A percentile compares a stretch with the other conserved stretches of the same genome.
Evolutionary conservation across 2,329 filamentous ascomycete genomes (phyloP).

Genomic region (Sporothrix variecibatus): DNA sequence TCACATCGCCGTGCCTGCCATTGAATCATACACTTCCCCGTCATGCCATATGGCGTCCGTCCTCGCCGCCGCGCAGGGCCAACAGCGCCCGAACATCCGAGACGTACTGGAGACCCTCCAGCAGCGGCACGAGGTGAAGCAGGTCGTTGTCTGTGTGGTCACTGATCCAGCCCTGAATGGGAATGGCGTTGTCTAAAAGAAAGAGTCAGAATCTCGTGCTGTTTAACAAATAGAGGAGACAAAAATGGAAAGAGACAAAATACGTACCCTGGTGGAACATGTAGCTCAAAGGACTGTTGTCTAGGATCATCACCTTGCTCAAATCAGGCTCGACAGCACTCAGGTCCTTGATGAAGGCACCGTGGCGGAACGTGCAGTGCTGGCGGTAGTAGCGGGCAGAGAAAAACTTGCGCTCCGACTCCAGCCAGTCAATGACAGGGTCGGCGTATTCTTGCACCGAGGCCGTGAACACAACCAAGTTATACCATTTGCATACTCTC

Average conservation of each 20-base stretch:
- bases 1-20: background rate
- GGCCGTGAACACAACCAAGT: conserved; percentile 92
- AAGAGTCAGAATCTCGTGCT: background rate
- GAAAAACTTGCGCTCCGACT: conserved; percentile 96
- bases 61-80: conserved; percentile 84
- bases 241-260: background rate
- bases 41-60: conserved; percentile 60
- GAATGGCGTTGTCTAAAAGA: conserved; percentile 87
- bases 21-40: background rate
- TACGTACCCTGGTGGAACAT: conserved; percentile 92
- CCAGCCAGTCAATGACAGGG: conserved; percentile 97
- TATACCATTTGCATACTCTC: conserved; percentile 95
- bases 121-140: conserved; percentile 84
- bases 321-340: conserved; percentile 94
- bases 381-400: conserved; percentile 91
- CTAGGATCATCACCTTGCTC: conserved; percentile 97
- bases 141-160: conserved; percentile 97
- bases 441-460: conserved; percentile 98
- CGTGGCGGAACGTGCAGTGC: conserved; percentile 93
- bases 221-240: no score
- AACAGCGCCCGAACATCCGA: conserved; percentile 92
- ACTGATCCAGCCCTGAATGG: conserved; percentile 98
- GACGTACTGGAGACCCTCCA: conserved; percentile 94
- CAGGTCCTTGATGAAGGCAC: conserved; percentile 97
- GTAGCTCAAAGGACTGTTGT: conserved; percentile 97